Evolutionary conservation across 2,329 filamentous ascomycete species (phyloP), one percentile per base, ranked within the genome.

Genomic region (Sclerotinia subarctica): DNA sequence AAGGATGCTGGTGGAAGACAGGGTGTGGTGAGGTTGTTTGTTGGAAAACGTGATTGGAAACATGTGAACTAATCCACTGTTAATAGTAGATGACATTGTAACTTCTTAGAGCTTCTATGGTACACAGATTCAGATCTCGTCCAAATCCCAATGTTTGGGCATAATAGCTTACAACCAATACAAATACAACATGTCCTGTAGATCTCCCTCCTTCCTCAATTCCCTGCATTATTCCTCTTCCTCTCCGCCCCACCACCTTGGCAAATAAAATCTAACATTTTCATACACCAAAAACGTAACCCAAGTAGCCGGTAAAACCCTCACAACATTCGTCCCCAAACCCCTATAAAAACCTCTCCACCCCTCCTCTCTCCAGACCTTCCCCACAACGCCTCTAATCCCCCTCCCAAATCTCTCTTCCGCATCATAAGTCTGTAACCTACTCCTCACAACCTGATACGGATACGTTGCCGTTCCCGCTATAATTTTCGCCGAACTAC

Each of bases 281-380:
- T 99, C 95, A 80, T 98, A 98, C 32, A 98, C 94, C 74, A 99
- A 80, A 77, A 99, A 98, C 1, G 94, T 98, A 66, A 97, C 92
- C 86, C 95, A 96, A 4, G 95, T 98, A 44, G 93, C 94, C 4
- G 95, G 95, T 78, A 99, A 83, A 38, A 98, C 95, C 70, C 95
- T 86, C 64, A 97, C 82, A n/a, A 97, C 85, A 72, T 94, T 96
- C 0, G 94, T 94, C 52, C 92, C 88, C 68, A 98, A 82, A 1
- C 95, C 95, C 72, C 94, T 92, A 79, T 98, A 99, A 79, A 97
- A 98, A 0, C 94, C 94, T 13, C 85, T 81, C 44, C 91, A 69
- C 0, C 95, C 94, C 76, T 97, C 94, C 73, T 91, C 89, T 66
- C 76, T 81, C 88, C 91, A 97, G 42, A 96, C 88, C 79, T 90